Percentiles rank a stretch among this genome's conserved stretches.
Evolutionary conservation across 2,329 filamentous ascomycete species (phyloP).

Genomic region (Gaeumannomyces tritici): DNA sequence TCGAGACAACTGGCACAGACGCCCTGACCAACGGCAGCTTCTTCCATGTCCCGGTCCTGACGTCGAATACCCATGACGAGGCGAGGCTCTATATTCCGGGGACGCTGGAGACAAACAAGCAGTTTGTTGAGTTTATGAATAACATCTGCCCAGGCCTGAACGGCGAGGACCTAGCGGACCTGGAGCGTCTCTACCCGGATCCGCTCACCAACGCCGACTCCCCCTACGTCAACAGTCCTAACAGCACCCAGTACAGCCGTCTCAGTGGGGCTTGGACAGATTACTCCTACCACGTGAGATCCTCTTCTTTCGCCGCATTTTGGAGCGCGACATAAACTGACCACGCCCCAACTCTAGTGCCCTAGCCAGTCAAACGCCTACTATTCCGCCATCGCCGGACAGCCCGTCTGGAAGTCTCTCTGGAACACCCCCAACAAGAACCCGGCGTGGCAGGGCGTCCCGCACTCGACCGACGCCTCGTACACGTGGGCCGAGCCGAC

Average conservation of each 20-base stretch:
- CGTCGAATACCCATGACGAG: conserved; percentile 32
- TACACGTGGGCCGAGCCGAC: conserved; percentile 4
- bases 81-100: conserved; percentile 31
- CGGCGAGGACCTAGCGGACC: conserved; percentile 21
- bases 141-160: conserved; percentile 26
- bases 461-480: neutral
- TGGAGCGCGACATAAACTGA: too few species aligned
- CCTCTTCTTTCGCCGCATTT: conserved; percentile 16
- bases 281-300: conserved; percentile 36
- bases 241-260: conserved; percentile 38
- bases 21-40: conserved; percentile 15
- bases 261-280: conserved; percentile 44
- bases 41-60: conserved; percentile 27
- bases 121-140: conserved; percentile 28
- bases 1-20: conserved; percentile 16
- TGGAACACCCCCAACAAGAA: neutral
- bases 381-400: neutral
- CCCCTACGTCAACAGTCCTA: conserved; percentile 26
- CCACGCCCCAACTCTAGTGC: too few species aligned
- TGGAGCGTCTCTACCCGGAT: conserved; percentile 30
- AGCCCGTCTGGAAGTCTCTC: neutral
- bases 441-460: conserved; percentile 1
- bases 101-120: conserved; percentile 18
- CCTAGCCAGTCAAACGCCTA: neutral
- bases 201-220: conserved; percentile 20